Conservation (phyloP, 163 green algal species). For the Prototheca cutis region DNA sequence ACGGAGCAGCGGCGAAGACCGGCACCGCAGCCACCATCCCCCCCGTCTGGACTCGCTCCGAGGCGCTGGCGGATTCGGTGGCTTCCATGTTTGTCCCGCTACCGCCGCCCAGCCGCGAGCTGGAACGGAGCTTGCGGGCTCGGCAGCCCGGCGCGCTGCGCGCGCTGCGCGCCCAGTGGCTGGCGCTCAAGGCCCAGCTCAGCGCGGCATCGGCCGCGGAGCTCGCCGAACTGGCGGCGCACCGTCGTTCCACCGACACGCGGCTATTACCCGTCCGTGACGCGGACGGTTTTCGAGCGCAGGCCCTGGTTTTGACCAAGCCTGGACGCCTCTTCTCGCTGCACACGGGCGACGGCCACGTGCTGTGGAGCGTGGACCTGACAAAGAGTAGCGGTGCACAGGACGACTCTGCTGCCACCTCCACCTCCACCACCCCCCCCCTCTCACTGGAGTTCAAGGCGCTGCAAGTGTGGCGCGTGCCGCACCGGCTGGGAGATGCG, state of each 20-base stretch:
- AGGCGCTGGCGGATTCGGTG: neutral
- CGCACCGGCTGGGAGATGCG: neutral
- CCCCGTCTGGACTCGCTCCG: neutral
- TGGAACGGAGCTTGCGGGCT: slow-evolving; percentile 13
- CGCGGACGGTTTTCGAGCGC: slow-evolving; percentile 67
- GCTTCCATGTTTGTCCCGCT: slow-evolving; percentile 56
- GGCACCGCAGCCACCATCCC: no score
- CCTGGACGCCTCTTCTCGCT: slow-evolving; percentile 63
- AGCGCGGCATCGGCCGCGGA: slow-evolving; percentile 47
- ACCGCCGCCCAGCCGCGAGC: slow-evolving; percentile 29
- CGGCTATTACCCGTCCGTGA: slow-evolving; percentile 47
- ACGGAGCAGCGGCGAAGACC: no score
- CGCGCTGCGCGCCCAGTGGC: slow-evolving; percentile 45
- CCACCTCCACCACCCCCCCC: no score
- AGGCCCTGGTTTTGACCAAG: slow-evolving; percentile 53
- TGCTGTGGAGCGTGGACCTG: slow-evolving; percentile 58
- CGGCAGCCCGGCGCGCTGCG: slow-evolving; percentile 20
- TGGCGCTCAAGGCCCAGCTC: slow-evolving; percentile 62
- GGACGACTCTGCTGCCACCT: no score
- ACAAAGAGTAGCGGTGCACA: no score
- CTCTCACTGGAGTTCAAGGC: slow-evolving; percentile 1
- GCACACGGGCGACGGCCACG: slow-evolving; percentile 79
- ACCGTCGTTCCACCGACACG: slow-evolving; percentile 34
- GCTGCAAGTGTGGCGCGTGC: neutral
- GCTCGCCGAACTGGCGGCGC: slow-evolving; percentile 24